Conservation (phyloP, 345 rosid genomes). For the Eucalyptus polybractea region DNA sequence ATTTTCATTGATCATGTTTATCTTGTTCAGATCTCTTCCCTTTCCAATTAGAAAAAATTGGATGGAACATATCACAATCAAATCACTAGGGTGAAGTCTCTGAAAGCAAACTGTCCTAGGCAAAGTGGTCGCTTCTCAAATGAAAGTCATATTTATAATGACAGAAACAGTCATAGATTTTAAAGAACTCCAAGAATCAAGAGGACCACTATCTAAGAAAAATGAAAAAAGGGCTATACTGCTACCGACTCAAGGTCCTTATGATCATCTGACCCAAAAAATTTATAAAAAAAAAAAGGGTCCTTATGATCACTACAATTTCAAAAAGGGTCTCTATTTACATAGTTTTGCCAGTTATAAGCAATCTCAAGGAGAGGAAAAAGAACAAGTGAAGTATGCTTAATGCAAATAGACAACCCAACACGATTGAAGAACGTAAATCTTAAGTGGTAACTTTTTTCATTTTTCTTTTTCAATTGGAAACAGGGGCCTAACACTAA, state of each 20-base stretch:
- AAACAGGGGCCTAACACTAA: not conserved
- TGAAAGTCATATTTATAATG: not conserved
- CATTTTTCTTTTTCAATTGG: not conserved
- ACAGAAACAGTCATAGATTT: not conserved
- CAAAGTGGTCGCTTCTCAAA: not conserved
- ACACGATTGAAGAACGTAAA: not conserved
- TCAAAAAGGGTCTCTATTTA: not conserved
- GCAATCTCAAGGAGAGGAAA: not conserved
- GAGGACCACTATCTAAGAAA: not conserved
- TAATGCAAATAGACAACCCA: not conserved
- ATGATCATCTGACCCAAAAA: no score
- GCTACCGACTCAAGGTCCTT: no score
- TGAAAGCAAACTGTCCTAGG: not conserved
- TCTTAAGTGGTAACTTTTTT: not conserved
- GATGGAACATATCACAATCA: not conserved
- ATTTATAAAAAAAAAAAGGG: no score
- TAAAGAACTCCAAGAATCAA: not conserved
- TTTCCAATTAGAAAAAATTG: not conserved
- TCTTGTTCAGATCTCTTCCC: not conserved
- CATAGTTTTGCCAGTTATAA: not conserved
- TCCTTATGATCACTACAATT: not conserved
- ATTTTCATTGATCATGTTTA: not conserved
- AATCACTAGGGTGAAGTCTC: not conserved
- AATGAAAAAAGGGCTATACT: not conserved
- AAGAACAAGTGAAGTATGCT: not conserved